Evolutionary conservation across 179 eudicot genomes (phyloP).

Genomic region (Spinacia oleracea): DNA sequence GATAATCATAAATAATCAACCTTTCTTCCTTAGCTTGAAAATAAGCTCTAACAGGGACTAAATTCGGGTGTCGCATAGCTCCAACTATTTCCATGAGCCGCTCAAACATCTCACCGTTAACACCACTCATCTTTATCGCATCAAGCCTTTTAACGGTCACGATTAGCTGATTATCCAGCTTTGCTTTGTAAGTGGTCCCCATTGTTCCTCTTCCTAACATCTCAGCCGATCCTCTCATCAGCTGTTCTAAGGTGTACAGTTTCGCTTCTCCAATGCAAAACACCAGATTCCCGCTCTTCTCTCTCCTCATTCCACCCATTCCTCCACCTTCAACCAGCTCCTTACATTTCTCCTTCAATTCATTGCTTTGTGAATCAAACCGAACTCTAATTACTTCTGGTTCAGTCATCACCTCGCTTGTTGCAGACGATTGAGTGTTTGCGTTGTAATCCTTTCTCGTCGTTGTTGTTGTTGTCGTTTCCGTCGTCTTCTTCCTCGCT

Average conservation of each 20-base stretch:
- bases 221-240: slow-evolving; percentile 96
- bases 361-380: slow-evolving; percentile 33
- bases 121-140: slow-evolving; percentile 53
- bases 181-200: slow-evolving; percentile 89
- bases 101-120: slow-evolving; percentile 56
- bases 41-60: slow-evolving; percentile 76
- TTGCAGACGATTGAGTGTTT: background rate
- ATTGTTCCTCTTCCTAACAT: slow-evolving; percentile 81
- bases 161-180: slow-evolving; percentile 55
- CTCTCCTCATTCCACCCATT: slow-evolving; percentile 20
- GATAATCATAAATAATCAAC: slow-evolving; percentile 74
- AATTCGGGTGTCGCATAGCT: slow-evolving; percentile 72
- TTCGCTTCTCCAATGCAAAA: slow-evolving; percentile 55
- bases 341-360: slow-evolving; percentile 50
- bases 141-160: slow-evolving; percentile 85
- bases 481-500: slow-evolving; percentile 4
- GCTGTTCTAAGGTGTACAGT: slow-evolving; percentile 59
- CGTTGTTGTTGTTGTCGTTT: background rate
- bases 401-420: background rate
- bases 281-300: slow-evolving; percentile 54
- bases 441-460: background rate
- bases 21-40: slow-evolving; percentile 81
- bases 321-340: slow-evolving; percentile 20
- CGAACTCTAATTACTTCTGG: slow-evolving; percentile 26
- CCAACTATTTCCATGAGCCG: slow-evolving; percentile 71